phyloP scores from a whole-genome alignment of 1,139 yeast species.

The Taiozyma sp. region DNA sequence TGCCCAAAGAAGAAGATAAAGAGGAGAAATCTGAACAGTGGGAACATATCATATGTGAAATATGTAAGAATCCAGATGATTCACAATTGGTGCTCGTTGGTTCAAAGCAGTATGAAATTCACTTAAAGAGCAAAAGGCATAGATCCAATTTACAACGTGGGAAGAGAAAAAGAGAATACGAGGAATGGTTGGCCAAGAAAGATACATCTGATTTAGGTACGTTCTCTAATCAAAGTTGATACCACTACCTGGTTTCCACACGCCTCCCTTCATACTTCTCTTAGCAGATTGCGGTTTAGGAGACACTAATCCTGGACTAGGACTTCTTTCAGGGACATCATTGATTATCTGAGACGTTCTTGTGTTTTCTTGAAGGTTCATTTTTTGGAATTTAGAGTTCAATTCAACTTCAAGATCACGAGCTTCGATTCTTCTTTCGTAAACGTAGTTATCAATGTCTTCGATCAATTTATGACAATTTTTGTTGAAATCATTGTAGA shows the following conservation, averaged over 20 bases:
- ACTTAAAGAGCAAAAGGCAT: slow-evolving; percentile 64
- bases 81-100: slow-evolving; percentile 68
- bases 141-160: slow-evolving; percentile 36
- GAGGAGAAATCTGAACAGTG: slow-evolving; percentile 40
- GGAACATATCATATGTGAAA: slow-evolving; percentile 65
- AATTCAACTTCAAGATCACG: slow-evolving; percentile 38
- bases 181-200: slow-evolving; percentile 31
- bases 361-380: slow-evolving; percentile 6
- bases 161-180: slow-evolving; percentile 38
- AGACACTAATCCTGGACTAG: slow-evolving; percentile 18
- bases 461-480: slow-evolving; percentile 44
- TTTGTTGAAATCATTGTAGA: slow-evolving; percentile 59
- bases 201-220: neutral
- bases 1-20: slow-evolving; percentile 25
- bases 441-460: slow-evolving; percentile 54
- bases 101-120: slow-evolving; percentile 63
- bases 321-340: slow-evolving; percentile 4
- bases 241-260: slow-evolving; percentile 34
- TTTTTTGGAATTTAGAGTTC: slow-evolving; percentile 14
- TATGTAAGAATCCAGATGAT: slow-evolving; percentile 57
- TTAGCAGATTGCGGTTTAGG: slow-evolving; percentile 20
- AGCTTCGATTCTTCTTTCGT: slow-evolving; percentile 49
- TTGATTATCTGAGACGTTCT: neutral
- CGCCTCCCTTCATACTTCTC: slow-evolving; percentile 15
- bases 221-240: slow-evolving; percentile 28